These are phyloP conservation scores for Colletotrichum lindemuthianum DNA, from an alignment of 2,329 filamentous ascomycete genomes.

Conservation along the genomic window DNA sequence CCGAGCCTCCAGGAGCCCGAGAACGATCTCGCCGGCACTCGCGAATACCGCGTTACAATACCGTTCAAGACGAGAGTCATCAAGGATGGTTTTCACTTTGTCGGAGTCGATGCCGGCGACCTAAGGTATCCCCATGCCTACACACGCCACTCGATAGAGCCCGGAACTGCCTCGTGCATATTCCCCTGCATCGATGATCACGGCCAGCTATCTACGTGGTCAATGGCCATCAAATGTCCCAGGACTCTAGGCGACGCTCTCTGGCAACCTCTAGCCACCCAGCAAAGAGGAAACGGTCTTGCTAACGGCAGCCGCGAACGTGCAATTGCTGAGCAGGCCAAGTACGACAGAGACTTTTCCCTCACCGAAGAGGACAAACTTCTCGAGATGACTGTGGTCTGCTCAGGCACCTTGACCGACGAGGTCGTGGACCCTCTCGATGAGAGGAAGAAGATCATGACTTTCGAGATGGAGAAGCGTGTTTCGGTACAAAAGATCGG, in stretches of 20 bases:
- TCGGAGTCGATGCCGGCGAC: slow-evolving; percentile 83
- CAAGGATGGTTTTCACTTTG: slow-evolving; percentile 90
- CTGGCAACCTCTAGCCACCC: slow-evolving; percentile 56
- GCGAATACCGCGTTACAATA: slow-evolving; percentile 68
- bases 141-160: slow-evolving; percentile 81
- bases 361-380: slow-evolving; percentile 83
- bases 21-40: slow-evolving; percentile 58
- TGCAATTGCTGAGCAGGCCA: slow-evolving; percentile 50
- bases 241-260: slow-evolving; percentile 85
- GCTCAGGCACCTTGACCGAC: slow-evolving; percentile 88
- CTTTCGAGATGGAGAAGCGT: slow-evolving; percentile 79
- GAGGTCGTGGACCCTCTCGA: slow-evolving; percentile 82
- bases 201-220: slow-evolving; percentile 84
- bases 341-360: slow-evolving; percentile 51
- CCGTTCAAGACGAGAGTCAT: slow-evolving; percentile 82
- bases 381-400: slow-evolving; percentile 88
- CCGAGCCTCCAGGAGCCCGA: slow-evolving; percentile 39
- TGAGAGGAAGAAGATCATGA: slow-evolving; percentile 85
- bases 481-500: slow-evolving; percentile 90
- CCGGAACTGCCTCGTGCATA: slow-evolving; percentile 83
- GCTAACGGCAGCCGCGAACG: slow-evolving; percentile 44
- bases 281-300: slow-evolving; percentile 46
- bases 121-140: slow-evolving; percentile 90
- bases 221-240: slow-evolving; percentile 86
- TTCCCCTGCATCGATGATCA: slow-evolving; percentile 95